Evolutionary conservation across 345 rosid species (phyloP), one percentile per base, ranked within the genome.

Genomic region (Moricandia arvensis): DNA sequence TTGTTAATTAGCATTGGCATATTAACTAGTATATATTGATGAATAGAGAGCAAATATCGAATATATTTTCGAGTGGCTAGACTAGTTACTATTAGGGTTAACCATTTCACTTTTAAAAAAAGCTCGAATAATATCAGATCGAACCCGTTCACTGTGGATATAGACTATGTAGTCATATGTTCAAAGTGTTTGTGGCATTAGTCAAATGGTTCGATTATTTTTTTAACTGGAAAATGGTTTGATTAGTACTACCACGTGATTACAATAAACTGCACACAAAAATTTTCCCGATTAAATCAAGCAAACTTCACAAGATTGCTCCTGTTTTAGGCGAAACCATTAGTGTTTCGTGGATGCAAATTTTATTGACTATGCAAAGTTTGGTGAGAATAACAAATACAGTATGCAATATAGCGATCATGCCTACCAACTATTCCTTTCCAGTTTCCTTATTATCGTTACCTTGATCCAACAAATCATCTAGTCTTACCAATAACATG

Each of bases 351-450:
- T 38, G 38, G 41, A 41, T 59, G 37, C 47, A 60, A 13, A 70
- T 33, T 33, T 51, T 53, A 62, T 12, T 62, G 69, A 72, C 11
- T 61, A 49, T 21, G 53, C 21, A 51, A 49, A 63, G 76, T 72
- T 38, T n/a, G 69, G 53, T 21, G 24, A 34, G 29, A 34, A 8
- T 21, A 37, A n/a, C 45, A 47, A n/a, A 5, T 6, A 13, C 31
- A 4, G n/a, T 21, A 53, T 9, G 4, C 13, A 16, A 21, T 13
- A 47, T 13, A 47, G 9, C 6, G n/a, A 60, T 45, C 43, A 13
- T 47, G 68, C 68, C 35, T 57, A 47, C 27, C 29, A 24, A 69
- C 67, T 31, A 60, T 11, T 24, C 26, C 3, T 45, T 60, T 57
- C 65, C 7, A 38, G 0, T 33, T 72, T 21, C 51, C 26, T 60